A percentile compares a stretch with the other conserved stretches of the same genome.
Evolutionary conservation across 768 basidiomycete genomes (phyloP).

Genomic region (Hebeloma cylindrosporum): DNA sequence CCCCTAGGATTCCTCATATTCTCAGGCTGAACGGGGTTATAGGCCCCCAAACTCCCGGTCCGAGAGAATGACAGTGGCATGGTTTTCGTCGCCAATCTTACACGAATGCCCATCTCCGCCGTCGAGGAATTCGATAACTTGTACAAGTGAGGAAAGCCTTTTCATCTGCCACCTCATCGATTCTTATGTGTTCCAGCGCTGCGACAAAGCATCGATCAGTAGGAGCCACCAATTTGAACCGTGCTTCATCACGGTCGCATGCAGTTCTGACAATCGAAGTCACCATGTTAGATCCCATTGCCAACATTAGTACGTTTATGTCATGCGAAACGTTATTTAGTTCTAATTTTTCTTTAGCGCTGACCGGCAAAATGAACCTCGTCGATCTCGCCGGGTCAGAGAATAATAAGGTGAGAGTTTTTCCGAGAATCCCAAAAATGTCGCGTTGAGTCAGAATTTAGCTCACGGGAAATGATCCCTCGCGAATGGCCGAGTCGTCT

Average conservation of each 20-base stretch:
- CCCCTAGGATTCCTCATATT: not conserved
- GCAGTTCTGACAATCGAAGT: constrained; percentile 79
- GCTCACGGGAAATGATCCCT: constrained; percentile 82
- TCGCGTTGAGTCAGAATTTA: constrained; percentile 21
- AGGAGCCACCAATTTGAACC: constrained; percentile 84
- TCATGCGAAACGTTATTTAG: not conserved
- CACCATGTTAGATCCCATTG: constrained; percentile 51
- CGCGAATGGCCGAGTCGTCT: constrained; percentile 84
- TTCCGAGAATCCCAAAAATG: not conserved
- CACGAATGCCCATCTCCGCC: constrained; percentile 38
- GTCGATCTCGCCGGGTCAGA: constrained; percentile 91
- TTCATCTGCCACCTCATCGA: constrained; percentile 1
- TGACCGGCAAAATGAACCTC: constrained; percentile 78
- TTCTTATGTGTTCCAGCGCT: constrained; percentile 37
- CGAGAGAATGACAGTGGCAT: constrained; percentile 52
- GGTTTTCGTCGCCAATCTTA: constrained; percentile 56
- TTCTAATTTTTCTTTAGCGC: constrained; percentile 36
- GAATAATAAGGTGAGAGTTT: constrained; percentile 71
- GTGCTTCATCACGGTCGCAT: constrained; percentile 84
- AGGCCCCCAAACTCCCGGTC: constrained; percentile 55
- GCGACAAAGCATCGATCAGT: constrained; percentile 80
- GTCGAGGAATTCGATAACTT: constrained; percentile 46
- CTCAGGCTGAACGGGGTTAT: constrained; percentile 5
- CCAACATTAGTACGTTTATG: constrained; percentile 50
- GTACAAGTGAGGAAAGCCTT: constrained; percentile 40